A percentile compares a stretch with the other conserved stretches of the same genome.
Conservation (phyloP, 257 asterid species). For the Paulownia fortunei region DNA sequence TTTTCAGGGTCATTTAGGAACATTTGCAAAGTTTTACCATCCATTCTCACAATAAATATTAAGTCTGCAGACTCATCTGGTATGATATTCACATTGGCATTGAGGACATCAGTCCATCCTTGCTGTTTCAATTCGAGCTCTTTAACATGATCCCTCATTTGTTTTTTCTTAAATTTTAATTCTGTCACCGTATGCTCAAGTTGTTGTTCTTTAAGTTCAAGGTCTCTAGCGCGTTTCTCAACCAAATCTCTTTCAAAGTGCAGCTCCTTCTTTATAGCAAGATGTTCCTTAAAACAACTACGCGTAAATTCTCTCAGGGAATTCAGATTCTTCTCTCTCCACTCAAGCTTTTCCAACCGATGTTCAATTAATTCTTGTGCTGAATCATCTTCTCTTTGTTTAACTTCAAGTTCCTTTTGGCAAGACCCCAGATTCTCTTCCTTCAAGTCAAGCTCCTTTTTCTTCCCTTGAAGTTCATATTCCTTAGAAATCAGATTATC, state of each 20-base stretch:
- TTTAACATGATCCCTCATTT: constrained; percentile 10
- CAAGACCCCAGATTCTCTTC: constrained; percentile 23
- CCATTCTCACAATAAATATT: constrained; percentile 45
- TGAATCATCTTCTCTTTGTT: constrained; percentile 38
- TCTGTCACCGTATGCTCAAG: constrained; percentile 37
- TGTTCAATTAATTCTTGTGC: constrained; percentile 25
- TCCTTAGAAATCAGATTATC: constrained; percentile 3
- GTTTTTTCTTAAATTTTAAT: constrained; percentile 33
- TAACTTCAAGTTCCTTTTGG: constrained; percentile 37
- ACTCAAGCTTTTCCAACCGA: constrained; percentile 34
- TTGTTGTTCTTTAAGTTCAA: constrained; percentile 36
- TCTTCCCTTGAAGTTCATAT: constrained; percentile 21
- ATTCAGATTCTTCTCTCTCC: constrained; percentile 44
- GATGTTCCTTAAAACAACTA: constrained; percentile 40
- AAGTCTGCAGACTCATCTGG: constrained; percentile 39
- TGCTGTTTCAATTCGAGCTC: constrained; percentile 32
- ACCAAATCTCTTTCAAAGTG: constrained; percentile 39
- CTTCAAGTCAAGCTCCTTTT: constrained; percentile 34
- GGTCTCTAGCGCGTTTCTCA: constrained; percentile 37
- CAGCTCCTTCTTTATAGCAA: constrained; percentile 35
- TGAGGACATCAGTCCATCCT: constrained; percentile 15
- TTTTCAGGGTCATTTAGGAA: constrained; percentile 48
- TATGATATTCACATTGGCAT: constrained; percentile 23
- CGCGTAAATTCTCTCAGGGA: constrained; percentile 34
- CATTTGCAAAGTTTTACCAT: constrained; percentile 55